phyloP scores from a whole-genome alignment of 2,329 filamentous ascomycete species.

The Aspergillus ibericus region DNA sequence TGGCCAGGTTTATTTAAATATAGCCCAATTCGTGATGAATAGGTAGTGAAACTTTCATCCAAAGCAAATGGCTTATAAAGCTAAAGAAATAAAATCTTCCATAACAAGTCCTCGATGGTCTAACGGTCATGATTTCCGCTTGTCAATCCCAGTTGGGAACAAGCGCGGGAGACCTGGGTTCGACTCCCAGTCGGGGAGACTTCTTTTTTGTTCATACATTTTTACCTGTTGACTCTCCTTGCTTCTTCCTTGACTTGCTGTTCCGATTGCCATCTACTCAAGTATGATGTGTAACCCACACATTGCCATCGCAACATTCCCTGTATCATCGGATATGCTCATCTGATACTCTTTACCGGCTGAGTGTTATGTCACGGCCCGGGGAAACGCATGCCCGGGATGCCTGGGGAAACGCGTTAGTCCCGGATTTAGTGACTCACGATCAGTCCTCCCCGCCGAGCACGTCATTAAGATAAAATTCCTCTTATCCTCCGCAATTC shows the following conservation, averaged over 20 bases:
- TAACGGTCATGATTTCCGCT: conserved; percentile 11
- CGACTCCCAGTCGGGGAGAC: conserved; percentile 8
- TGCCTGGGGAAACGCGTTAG: not conserved
- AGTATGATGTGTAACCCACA: too few relatives aligned
- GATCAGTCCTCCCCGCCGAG: not conserved
- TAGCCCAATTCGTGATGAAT: too few relatives aligned
- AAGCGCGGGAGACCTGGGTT: conserved; percentile 10
- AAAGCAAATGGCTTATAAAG: not conserved
- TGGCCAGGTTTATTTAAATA: too few relatives aligned
- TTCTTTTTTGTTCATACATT: not conserved
- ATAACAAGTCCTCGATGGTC: conserved; percentile 5
- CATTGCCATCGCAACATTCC: too few relatives aligned
- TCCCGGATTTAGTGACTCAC: conserved; percentile 4
- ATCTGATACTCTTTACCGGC: not conserved
- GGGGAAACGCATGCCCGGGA: not conserved
- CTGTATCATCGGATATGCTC: too few relatives aligned
- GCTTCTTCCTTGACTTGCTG: too few relatives aligned
- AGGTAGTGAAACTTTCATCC: too few relatives aligned
- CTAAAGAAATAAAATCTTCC: not conserved
- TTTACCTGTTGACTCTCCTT: not conserved
- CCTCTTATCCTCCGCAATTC: conserved; percentile 2
- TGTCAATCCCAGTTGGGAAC: conserved; percentile 3
- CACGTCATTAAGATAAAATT: not conserved
- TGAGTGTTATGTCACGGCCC: not conserved
- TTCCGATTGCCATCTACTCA: too few relatives aligned